A percentile compares a stretch with the other conserved stretches of the same genome.
Conservation (phyloP, 768 basidiomycete genomes). For the Serendipita sp. region DNA sequence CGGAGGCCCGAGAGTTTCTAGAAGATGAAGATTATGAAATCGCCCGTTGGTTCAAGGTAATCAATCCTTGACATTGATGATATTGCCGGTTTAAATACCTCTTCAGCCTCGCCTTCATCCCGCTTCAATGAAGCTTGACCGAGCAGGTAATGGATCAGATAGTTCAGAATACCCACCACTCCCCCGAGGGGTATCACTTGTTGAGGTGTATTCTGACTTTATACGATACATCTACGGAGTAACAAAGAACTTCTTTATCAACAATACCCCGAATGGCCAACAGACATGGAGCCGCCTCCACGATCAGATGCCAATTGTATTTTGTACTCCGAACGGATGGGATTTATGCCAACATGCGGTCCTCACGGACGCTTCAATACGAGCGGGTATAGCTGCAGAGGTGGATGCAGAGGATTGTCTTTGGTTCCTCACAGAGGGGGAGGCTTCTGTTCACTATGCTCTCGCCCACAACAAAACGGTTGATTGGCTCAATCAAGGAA, state of each 20-base stretch:
- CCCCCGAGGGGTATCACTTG: background rate
- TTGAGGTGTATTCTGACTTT: constrained; percentile 5
- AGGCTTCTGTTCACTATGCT: constrained; percentile 7
- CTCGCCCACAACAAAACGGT: background rate
- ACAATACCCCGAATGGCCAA: constrained; percentile 1
- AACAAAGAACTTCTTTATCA: background rate
- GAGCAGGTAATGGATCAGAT: background rate
- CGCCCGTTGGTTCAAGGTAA: background rate
- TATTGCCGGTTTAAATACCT: background rate
- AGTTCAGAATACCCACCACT: background rate
- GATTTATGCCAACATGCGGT: background rate
- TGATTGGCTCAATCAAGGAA: background rate
- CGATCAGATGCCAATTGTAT: background rate
- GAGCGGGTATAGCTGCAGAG: background rate
- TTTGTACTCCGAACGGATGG: constrained; percentile 6
- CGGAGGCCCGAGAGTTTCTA: background rate
- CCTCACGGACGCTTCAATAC: background rate
- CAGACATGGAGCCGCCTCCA: background rate
- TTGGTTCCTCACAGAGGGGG: constrained; percentile 6
- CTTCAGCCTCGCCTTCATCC: background rate
- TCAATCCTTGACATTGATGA: too few relatives aligned
- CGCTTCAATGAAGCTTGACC: background rate
- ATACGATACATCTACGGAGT: background rate
- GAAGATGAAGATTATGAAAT: background rate
- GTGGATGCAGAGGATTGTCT: background rate